A percentile compares a stretch with the other conserved stretches of the same genome.
Conservation (phyloP, 2,329 filamentous ascomycete species). For the Calonectria montana region DNA sequence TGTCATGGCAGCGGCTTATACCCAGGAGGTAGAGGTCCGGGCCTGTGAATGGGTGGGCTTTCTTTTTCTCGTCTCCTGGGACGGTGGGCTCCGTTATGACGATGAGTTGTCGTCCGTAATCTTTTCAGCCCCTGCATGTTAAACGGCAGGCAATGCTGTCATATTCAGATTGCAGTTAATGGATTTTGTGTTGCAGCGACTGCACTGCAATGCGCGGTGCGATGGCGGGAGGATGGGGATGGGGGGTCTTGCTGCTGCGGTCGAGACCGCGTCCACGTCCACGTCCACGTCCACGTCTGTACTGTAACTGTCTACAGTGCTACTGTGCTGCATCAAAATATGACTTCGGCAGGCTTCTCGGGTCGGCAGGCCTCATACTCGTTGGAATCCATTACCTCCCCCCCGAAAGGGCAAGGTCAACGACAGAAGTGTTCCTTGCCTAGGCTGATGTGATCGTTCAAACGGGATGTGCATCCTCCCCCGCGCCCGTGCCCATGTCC, state of each 20-base stretch:
- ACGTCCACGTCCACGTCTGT: not conserved
- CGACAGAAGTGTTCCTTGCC: not conserved
- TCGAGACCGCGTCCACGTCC: not conserved
- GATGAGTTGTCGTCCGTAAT: constrained; percentile 6
- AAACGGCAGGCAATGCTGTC: constrained; percentile 4
- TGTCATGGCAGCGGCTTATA: constrained; percentile 2
- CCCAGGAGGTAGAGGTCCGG: constrained; percentile 12
- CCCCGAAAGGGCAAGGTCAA: not conserved
- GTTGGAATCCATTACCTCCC: constrained; percentile 1
- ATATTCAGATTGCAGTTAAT: not conserved
- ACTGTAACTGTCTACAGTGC: not conserved
- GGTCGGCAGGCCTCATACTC: constrained; percentile 23
- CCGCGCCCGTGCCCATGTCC: not conserved
- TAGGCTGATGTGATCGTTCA: constrained; percentile 38
- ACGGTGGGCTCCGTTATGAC: constrained; percentile 8
- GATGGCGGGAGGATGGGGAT: not conserved
- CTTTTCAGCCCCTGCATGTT: constrained; percentile 9
- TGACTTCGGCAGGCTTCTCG: constrained; percentile 27
- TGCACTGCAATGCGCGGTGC: not conserved
- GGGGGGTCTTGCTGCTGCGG: not conserved
- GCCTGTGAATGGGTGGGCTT: not conserved
- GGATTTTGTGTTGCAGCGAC: constrained; percentile 6
- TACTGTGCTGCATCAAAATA: constrained; percentile 3
- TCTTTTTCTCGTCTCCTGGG: not conserved
- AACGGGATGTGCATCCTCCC: not conserved